Evolutionary conservation across 768 basidiomycete species (phyloP), one percentile per base, ranked within the genome.

Genomic region (Paxillus involutus): DNA sequence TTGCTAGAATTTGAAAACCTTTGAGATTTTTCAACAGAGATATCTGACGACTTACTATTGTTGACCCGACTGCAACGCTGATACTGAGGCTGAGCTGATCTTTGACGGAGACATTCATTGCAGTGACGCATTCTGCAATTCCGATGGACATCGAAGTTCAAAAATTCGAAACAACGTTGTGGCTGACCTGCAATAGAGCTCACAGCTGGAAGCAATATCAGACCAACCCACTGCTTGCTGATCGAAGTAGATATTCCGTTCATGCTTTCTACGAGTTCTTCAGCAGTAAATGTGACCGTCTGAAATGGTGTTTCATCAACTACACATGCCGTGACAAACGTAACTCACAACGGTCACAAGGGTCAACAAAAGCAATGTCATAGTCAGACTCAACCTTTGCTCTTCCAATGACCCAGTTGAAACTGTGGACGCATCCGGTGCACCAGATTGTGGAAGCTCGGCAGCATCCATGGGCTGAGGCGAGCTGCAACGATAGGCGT

Each of bases 181-280:
- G n/a, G 53, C 71, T 41, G 44, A 88, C 89, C 89, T 64, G 91
- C 88, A 33, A 92, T 76, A 13, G 87, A 88, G 33, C 84, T 88
- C 39, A 95, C 88, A 16, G 87, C 85, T 3, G 95, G 95, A 10
- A 98, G 79, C 13, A 98, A 67, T 60, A 98, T 92, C 35, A 98
- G 73, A 14, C 86, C 94, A 53, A 95, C 79, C 86, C 92, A 98
- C 67, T 94, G 89, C 59, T 90, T 89, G 64, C 83, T 87, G 57
- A 98, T 82, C 4, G 76, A 76, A 17, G 63, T 71, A 1, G 88
- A 86, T 49, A 96, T 75, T 37, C 83, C 85, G 65, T 93, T 82
- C 82, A 97, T 91, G 8, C 89, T 85, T 63, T 83, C 85, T 8
- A 98, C 93, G 14, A 98, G 75, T 71, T 78, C 83, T 61, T 88